Percentiles rank a stretch among this genome's conserved stretches.
Conservation (phyloP, 768 basidiomycete species). For the Calocybe cyanea region DNA sequence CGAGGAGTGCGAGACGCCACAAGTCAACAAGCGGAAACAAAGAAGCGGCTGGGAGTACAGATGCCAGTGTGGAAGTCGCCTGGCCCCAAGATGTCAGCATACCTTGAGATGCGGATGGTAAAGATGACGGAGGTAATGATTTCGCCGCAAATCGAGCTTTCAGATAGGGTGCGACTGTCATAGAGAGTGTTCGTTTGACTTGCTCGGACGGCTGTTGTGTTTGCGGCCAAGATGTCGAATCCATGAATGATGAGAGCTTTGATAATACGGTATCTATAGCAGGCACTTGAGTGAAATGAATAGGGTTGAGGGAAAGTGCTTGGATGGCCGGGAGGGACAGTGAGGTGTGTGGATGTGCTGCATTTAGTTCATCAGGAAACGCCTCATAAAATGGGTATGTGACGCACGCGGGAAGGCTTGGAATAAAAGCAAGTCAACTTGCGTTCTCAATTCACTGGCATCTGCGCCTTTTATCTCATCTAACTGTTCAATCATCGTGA, state of each 20-base stretch:
- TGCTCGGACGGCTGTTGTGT: constrained; percentile 27
- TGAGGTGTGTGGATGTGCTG: constrained; percentile 74
- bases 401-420: constrained; percentile 77
- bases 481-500: constrained; percentile 33
- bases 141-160: constrained; percentile 48
- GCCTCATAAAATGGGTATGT: neutral
- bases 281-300: constrained; percentile 72
- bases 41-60: constrained; percentile 45
- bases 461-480: constrained; percentile 73
- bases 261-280: constrained; percentile 56
- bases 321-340: constrained; percentile 58
- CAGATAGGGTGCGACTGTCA: constrained; percentile 58
- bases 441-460: constrained; percentile 62
- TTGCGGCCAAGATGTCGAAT: constrained; percentile 37
- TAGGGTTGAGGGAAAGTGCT: constrained; percentile 65
- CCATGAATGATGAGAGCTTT: constrained; percentile 65
- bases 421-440: constrained; percentile 71
- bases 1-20: constrained; percentile 75
- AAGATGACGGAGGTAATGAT: constrained; percentile 15
- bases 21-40: constrained; percentile 84
- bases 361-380: neutral
- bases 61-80: constrained; percentile 38
- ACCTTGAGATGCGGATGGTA: constrained; percentile 30
- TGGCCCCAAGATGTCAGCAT: constrained; percentile 47
- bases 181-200: constrained; percentile 47